phyloP scores from a whole-genome alignment of 2,329 filamentous ascomycete genomes.

The Botrytis porri region DNA sequence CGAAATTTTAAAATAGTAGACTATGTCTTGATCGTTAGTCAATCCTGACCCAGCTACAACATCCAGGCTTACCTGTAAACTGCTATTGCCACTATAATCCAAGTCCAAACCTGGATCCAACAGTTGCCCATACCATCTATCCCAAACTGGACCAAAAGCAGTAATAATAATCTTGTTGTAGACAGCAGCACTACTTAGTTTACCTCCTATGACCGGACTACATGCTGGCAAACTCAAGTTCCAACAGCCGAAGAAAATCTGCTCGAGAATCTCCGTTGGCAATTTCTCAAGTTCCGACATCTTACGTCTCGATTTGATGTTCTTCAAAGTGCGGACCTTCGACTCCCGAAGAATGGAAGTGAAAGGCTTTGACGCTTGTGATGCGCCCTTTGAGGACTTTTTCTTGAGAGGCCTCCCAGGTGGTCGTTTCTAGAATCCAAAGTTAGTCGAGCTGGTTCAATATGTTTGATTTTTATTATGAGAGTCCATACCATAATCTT shows the following conservation, averaged over 20 bases:
- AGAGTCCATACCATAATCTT: slow-evolving; percentile 29
- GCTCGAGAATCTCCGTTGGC: slow-evolving; percentile 36
- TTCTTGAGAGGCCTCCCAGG: slow-evolving; percentile 28
- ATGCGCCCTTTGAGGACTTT: neutral
- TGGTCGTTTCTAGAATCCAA: slow-evolving; percentile 21
- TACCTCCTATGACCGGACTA: slow-evolving; percentile 35
- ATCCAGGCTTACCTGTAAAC: slow-evolving; percentile 20
- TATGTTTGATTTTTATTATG: neutral
- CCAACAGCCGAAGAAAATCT: slow-evolving; percentile 33
- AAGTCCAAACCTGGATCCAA: neutral
- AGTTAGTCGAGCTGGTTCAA: neutral
- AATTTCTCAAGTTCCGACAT: slow-evolving; percentile 36
- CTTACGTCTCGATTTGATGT: slow-evolving; percentile 33
- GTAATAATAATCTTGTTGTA: slow-evolving; percentile 31
- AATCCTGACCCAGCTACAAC: neutral
- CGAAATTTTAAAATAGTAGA: slow-evolving; percentile 31
- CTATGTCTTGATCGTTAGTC: slow-evolving; percentile 22
- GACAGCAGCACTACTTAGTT: slow-evolving; percentile 32
- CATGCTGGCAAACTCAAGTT: slow-evolving; percentile 34
- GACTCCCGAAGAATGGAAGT: slow-evolving; percentile 10
- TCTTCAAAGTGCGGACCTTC: slow-evolving; percentile 27
- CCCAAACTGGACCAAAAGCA: slow-evolving; percentile 35
- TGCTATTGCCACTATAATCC: neutral
- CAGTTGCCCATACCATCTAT: slow-evolving; percentile 17
- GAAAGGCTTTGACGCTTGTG: neutral